A percentile compares a stretch with the other conserved stretches of the same genome.
Evolutionary conservation across 176 grass and related monocot species (phyloP).

Genomic region (Hordeum marinum): DNA sequence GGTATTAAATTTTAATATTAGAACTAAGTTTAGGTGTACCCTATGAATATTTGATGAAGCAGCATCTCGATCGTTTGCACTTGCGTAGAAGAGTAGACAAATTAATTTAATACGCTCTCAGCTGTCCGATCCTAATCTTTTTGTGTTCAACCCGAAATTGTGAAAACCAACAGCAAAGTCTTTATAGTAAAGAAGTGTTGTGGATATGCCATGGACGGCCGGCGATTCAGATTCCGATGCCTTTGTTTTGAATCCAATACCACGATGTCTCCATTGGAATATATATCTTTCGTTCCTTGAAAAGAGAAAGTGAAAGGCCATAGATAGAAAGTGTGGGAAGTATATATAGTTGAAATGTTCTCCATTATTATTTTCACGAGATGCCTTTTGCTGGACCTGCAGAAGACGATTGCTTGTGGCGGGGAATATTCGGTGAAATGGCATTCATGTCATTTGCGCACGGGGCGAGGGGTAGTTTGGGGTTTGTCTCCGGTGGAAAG

Average conservation of each 20-base stretch:
- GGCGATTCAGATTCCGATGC: constrained; percentile 47
- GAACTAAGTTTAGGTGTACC: too few relatives aligned
- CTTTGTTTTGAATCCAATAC: not conserved
- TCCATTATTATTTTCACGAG: constrained; percentile 2
- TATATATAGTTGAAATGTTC: not conserved
- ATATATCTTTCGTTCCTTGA: not conserved
- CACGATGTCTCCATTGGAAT: not conserved
- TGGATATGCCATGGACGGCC: constrained; percentile 35
- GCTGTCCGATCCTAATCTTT: not conserved
- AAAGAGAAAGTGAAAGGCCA: not conserved
- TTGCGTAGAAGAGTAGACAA: too few relatives aligned
- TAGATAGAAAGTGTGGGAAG: not conserved
- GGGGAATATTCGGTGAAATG: not conserved
- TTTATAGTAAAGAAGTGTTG: not conserved
- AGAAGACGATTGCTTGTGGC: not conserved
- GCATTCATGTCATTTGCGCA: not conserved
- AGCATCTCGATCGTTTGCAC: too few relatives aligned
- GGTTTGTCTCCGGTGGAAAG: not conserved
- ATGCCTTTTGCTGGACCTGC: constrained; percentile 17
- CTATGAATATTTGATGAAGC: too few relatives aligned
- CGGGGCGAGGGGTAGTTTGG: accelerated
- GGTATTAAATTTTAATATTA: too few relatives aligned
- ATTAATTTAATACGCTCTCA: too few relatives aligned
- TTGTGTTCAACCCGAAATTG: not conserved
- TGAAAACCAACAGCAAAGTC: constrained; percentile 2